These are phyloP conservation scores for Yamadazyma buinensis DNA, from an alignment of 1,139 yeast genomes.

Conservation along the genomic window DNA sequence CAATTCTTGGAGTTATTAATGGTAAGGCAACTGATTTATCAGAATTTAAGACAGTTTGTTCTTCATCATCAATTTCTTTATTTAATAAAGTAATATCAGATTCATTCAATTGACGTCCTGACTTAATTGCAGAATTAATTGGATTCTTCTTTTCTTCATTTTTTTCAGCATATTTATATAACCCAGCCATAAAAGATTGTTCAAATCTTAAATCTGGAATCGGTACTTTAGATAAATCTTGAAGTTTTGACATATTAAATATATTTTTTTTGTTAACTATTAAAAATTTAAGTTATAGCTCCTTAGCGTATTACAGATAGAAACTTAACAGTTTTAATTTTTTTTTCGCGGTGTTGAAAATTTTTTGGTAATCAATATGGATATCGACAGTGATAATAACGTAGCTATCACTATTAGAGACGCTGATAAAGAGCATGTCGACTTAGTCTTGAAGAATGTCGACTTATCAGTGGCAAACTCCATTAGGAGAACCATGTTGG, in stretches of 20 bases:
- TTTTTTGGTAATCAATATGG: constrained; percentile 21
- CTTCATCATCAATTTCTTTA: constrained; percentile 20
- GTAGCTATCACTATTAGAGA: constrained; percentile 89
- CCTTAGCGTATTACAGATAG: no score
- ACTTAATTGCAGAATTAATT: no score
- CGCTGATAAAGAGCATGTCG: constrained; percentile 81
- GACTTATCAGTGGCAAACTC: constrained; percentile 93
- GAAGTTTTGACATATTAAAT: constrained; percentile 3
- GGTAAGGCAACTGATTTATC: constrained; percentile 20
- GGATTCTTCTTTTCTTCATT: background rate
- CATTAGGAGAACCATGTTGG: constrained; percentile 83
- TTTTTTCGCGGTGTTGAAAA: constrained; percentile 3
- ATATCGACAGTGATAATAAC: constrained; percentile 36
- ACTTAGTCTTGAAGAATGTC: constrained; percentile 81
- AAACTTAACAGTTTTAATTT: no score
- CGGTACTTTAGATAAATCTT: constrained; percentile 7
- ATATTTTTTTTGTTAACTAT: no score
- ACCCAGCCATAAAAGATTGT: constrained; percentile 50
- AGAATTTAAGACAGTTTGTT: constrained; percentile 12
- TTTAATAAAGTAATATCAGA: constrained; percentile 1
- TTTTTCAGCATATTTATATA: constrained; percentile 32
- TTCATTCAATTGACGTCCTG: background rate
- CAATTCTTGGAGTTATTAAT: constrained; percentile 44
- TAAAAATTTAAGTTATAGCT: no score
- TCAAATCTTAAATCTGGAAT: constrained; percentile 69